Percentiles rank a stretch among this genome's conserved stretches.
phyloP scores from a whole-genome alignment of 257 asterid species.

The Nicotiana sylvestris region DNA sequence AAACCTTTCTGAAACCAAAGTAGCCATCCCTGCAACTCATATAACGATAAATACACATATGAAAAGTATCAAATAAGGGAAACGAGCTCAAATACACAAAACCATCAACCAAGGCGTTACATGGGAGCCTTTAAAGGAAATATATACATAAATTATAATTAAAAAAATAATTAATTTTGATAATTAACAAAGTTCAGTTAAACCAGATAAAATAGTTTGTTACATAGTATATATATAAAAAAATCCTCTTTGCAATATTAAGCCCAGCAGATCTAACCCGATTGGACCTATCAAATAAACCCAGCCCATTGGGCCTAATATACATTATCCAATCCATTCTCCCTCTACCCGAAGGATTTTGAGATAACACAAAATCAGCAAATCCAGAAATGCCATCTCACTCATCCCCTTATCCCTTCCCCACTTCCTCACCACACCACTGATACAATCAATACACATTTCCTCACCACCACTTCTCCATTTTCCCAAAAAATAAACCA shows the following conservation, averaged over 20 bases:
- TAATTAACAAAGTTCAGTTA: no score
- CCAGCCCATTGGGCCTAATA: not conserved
- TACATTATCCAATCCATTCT: not conserved
- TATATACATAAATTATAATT: no score
- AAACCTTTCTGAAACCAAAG: no score
- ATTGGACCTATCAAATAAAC: not conserved
- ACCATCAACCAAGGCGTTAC: no score
- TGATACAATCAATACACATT: not conserved
- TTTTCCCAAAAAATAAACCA: not conserved
- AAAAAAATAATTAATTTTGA: no score
- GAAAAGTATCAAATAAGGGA: no score
- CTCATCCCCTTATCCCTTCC: slow-evolving; percentile 17
- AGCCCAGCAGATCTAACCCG: not conserved
- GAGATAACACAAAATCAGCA: not conserved
- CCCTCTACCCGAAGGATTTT: not conserved
- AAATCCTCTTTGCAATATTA: not conserved
- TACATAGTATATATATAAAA: no score
- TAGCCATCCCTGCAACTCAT: no score
- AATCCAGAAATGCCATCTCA: not conserved
- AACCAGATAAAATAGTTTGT: no score
- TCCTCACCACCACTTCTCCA: not conserved
- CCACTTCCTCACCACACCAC: not conserved
- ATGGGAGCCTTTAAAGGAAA: no score
- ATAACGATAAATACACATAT: no score
- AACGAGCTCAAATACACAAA: no score